phyloP scores from a whole-genome alignment of 257 asterid species.

The Echites panduratus region DNA sequence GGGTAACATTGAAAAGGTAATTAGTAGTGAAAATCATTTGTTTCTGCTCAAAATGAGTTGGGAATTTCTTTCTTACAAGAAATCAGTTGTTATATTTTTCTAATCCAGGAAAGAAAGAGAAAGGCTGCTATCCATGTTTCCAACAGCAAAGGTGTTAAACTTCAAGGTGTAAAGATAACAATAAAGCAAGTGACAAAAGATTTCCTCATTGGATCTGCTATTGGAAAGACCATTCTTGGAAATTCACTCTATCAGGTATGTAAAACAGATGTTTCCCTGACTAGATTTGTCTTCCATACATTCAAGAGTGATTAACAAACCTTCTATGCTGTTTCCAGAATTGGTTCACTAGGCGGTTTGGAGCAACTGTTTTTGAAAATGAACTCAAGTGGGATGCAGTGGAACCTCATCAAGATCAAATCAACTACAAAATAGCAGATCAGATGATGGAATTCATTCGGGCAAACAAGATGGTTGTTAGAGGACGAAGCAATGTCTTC shows the following conservation, averaged over 20 bases:
- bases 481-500: constrained; percentile 39
- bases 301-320: not conserved
- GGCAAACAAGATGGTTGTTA: constrained; percentile 29
- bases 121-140: constrained; percentile 33
- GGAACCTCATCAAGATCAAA: constrained; percentile 28
- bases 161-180: constrained; percentile 25
- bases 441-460: constrained; percentile 35
- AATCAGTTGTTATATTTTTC: not conserved
- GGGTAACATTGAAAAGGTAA: constrained; percentile 19
- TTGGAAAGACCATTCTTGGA: constrained; percentile 33
- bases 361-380: constrained; percentile 39
- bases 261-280: not conserved
- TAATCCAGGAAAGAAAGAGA: constrained; percentile 35
- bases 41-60: not conserved
- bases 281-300: not conserved
- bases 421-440: constrained; percentile 33
- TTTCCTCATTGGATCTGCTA: constrained; percentile 51
- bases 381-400: constrained; percentile 44
- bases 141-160: constrained; percentile 22
- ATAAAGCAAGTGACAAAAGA: constrained; percentile 34
- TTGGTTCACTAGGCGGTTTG: constrained; percentile 38
- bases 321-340: constrained; percentile 20
- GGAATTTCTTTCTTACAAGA: not conserved
- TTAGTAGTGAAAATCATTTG: not conserved
- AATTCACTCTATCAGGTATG: constrained; percentile 36